These are phyloP conservation scores for Gyrodon lividus DNA, from an alignment of 768 basidiomycete species.

Conservation along the genomic window DNA sequence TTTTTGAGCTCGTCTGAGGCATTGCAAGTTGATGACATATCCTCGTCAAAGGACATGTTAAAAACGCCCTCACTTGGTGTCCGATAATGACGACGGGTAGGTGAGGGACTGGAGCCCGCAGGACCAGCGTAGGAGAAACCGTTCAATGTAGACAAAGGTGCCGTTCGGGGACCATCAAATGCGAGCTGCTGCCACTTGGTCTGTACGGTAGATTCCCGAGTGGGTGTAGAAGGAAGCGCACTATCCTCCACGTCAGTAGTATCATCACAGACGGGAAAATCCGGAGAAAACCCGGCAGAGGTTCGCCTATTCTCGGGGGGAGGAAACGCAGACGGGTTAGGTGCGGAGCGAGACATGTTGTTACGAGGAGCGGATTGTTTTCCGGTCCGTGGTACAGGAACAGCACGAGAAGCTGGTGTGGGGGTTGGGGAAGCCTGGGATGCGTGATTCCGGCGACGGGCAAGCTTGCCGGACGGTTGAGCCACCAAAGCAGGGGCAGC, in stretches of 20 bases:
- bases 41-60: constrained; percentile 72
- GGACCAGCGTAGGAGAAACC: constrained; percentile 40
- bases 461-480: constrained; percentile 55
- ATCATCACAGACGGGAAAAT: constrained; percentile 76
- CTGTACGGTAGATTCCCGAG: constrained; percentile 37
- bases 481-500: constrained; percentile 42
- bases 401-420: constrained; percentile 40
- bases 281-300: constrained; percentile 29
- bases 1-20: constrained; percentile 38
- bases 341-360: constrained; percentile 52
- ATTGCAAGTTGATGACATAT: constrained; percentile 43
- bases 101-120: constrained; percentile 38
- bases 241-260: constrained; percentile 47
- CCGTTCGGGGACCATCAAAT: constrained; percentile 49
- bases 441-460: constrained; percentile 52
- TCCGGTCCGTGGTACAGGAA: constrained; percentile 47
- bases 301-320: constrained; percentile 34
- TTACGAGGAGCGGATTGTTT: constrained; percentile 15
- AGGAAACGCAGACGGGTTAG: constrained; percentile 37
- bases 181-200: constrained; percentile 33
- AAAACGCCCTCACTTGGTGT: constrained; percentile 76
- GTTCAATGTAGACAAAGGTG: constrained; percentile 42
- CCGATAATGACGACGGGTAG: constrained; percentile 49
- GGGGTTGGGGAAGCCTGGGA: constrained; percentile 34
- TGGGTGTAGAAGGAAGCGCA: constrained; percentile 56